Evolutionary conservation across 2,329 filamentous ascomycete genomes (phyloP).

Genomic region (Trematosphaeria pertusa): DNA sequence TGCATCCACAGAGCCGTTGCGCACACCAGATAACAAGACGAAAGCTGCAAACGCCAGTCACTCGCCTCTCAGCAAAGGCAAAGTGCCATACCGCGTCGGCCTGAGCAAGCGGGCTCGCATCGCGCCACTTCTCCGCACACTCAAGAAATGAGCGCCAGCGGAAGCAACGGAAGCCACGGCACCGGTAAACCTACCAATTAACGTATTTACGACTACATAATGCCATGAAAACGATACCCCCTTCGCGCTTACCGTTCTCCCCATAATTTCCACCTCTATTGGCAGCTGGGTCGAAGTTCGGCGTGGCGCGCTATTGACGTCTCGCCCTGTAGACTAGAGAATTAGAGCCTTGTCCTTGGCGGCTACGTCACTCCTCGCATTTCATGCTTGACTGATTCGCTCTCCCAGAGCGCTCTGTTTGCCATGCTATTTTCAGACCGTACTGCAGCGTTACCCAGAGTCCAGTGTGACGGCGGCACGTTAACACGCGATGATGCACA

Average conservation of each 20-base stretch:
- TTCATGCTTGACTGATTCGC: constrained; percentile 2
- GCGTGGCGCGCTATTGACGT: not conserved
- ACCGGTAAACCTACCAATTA: not conserved
- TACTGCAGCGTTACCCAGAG: not conserved
- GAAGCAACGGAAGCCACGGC: constrained; percentile 6
- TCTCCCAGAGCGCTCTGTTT: not conserved
- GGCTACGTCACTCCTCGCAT: not conserved
- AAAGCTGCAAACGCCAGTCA: constrained; percentile 9
- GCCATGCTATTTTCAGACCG: not conserved
- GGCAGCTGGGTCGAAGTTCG: not conserved
- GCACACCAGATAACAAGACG: not conserved
- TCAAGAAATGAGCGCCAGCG: constrained; percentile 50
- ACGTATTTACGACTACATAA: constrained; percentile 1
- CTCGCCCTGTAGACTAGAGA: not conserved
- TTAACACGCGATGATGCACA: not conserved
- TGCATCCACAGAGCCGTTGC: not conserved
- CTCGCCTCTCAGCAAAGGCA: constrained; percentile 43
- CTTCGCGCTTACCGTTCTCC: constrained; percentile 1
- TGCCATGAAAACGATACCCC: constrained; percentile 4
- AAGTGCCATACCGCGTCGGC: constrained; percentile 56
- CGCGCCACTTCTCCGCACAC: constrained; percentile 54
- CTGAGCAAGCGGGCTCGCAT: constrained; percentile 58
- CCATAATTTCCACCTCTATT: not conserved
- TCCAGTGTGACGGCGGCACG: not conserved
- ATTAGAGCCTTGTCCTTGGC: not conserved